Evolutionary conservation across 2,329 filamentous ascomycete genomes (phyloP).

Genomic region (Monascus ruber): DNA sequence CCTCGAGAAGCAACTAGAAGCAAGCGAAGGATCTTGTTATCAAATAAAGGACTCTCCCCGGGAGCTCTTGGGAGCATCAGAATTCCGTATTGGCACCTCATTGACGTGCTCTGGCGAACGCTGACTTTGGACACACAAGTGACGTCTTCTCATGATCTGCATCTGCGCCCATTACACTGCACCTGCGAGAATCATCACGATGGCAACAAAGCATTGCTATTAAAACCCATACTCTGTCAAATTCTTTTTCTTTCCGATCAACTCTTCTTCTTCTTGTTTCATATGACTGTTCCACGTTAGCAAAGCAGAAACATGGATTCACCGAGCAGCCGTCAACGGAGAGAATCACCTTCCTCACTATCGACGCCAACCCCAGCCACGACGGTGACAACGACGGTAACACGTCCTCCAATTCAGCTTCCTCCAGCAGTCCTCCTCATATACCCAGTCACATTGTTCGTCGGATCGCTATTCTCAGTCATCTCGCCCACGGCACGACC

Average conservation of each 20-base stretch:
- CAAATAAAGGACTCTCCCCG: too few relatives aligned
- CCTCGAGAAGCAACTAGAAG: too few relatives aligned
- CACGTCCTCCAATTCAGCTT: background rate
- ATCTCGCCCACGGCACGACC: slow-evolving; percentile 60
- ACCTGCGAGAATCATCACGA: too few relatives aligned
- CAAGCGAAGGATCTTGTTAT: too few relatives aligned
- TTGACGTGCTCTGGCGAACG: too few relatives aligned
- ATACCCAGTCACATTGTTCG: slow-evolving; percentile 67
- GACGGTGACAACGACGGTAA: slow-evolving; percentile 1
- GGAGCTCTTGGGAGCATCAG: too few relatives aligned
- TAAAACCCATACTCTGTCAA: background rate
- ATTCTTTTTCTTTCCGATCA: background rate
- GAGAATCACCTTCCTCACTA: slow-evolving; percentile 1
- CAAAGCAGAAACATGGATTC: slow-evolving; percentile 3
- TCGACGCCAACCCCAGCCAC: background rate
- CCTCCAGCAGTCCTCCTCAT: slow-evolving; percentile 56
- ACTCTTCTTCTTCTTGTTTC: background rate
- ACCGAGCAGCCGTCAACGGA: slow-evolving; percentile 1
- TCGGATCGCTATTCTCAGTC: slow-evolving; percentile 70
- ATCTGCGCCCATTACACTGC: too few relatives aligned
- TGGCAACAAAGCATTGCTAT: too few relatives aligned
- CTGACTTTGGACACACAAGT: too few relatives aligned
- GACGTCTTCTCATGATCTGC: too few relatives aligned
- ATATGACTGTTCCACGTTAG: background rate
- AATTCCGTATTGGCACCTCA: too few relatives aligned